These are phyloP conservation scores for Corrigiola litoralis DNA, from an alignment of 179 eudicot genomes.

Conservation along the genomic window DNA sequence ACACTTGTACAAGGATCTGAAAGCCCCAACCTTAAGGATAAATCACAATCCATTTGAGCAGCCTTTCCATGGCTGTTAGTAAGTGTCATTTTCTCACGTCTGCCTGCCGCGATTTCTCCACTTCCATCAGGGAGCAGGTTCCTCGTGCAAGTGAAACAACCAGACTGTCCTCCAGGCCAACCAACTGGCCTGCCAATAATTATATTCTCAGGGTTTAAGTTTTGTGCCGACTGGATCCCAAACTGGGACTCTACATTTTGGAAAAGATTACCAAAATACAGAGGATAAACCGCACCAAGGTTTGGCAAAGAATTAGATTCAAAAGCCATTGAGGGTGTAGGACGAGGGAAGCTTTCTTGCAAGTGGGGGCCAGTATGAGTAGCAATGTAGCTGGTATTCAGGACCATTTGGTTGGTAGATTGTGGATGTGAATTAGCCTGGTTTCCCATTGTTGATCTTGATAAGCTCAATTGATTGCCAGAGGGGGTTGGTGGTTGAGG, in stretches of 20 bases:
- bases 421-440: slow-evolving; percentile 25
- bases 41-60: slow-evolving; percentile 49
- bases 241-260: slow-evolving; percentile 30
- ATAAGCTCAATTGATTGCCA: slow-evolving; percentile 24
- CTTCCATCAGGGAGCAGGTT: slow-evolving; percentile 27
- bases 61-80: slow-evolving; percentile 24
- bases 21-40: slow-evolving; percentile 74
- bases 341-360: slow-evolving; percentile 22
- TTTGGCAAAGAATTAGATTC: slow-evolving; percentile 32
- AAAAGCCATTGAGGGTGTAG: slow-evolving; percentile 17
- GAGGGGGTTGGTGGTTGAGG: slow-evolving; percentile 21
- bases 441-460: slow-evolving; percentile 27
- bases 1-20: slow-evolving; percentile 24
- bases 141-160: slow-evolving; percentile 20
- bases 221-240: slow-evolving; percentile 31
- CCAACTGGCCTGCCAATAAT: slow-evolving; percentile 65
- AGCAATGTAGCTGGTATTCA: slow-evolving; percentile 24
- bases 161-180: slow-evolving; percentile 26
- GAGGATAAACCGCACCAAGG: slow-evolving; percentile 49
- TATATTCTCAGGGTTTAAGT: slow-evolving; percentile 31
- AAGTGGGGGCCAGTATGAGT: slow-evolving; percentile 24
- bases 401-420: slow-evolving; percentile 22
- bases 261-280: slow-evolving; percentile 48
- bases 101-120: slow-evolving; percentile 15
- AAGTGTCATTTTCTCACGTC: slow-evolving; percentile 16